phyloP scores from a whole-genome alignment of 2,329 filamentous ascomycete species.

The Calonectria ilicicola region DNA sequence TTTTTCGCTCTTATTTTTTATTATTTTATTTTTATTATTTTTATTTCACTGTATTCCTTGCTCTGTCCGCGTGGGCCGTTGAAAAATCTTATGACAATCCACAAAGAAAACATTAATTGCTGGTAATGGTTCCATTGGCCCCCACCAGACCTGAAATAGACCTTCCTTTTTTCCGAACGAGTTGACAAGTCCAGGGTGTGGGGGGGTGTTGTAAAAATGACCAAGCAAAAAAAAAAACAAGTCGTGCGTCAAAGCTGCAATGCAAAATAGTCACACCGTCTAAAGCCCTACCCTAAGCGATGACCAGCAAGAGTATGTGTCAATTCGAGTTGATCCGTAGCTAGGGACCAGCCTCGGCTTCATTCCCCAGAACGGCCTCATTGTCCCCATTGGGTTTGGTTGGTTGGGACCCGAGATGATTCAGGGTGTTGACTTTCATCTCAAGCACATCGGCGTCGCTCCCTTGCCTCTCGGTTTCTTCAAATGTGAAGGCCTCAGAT shows the following conservation, averaged over 20 bases:
- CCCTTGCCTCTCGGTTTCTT: conserved; percentile 65
- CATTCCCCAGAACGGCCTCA: conserved; percentile 24
- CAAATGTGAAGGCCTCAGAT: conserved; percentile 71
- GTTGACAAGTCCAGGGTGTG: conserved; percentile 1
- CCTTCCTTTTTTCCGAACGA: not conserved
- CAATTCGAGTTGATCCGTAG: conserved; percentile 3
- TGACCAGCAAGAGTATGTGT: conserved; percentile 25
- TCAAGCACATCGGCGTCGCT: conserved; percentile 62
- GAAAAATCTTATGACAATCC: conserved; percentile 13
- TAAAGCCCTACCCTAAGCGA: conserved; percentile 14
- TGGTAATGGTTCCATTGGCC: not conserved
- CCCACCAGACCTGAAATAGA: not conserved
- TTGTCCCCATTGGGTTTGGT: conserved; percentile 28
- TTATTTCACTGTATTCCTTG: not conserved
- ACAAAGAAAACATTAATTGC: not conserved
- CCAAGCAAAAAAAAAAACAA: not conserved
- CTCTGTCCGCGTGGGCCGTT: not conserved
- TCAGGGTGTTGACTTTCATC: conserved; percentile 57
- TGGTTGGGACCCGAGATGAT: conserved; percentile 40
- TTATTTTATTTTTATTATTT: conserved; percentile 1
- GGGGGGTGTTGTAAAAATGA: not conserved
- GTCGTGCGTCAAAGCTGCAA: not conserved
- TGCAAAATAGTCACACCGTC: conserved; percentile 3
- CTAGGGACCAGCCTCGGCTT: conserved; percentile 38
- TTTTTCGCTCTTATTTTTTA: conserved; percentile 5